phyloP scores from a whole-genome alignment of 177 flowering plant genomes.

The Tripterygium wilfordii region DNA sequence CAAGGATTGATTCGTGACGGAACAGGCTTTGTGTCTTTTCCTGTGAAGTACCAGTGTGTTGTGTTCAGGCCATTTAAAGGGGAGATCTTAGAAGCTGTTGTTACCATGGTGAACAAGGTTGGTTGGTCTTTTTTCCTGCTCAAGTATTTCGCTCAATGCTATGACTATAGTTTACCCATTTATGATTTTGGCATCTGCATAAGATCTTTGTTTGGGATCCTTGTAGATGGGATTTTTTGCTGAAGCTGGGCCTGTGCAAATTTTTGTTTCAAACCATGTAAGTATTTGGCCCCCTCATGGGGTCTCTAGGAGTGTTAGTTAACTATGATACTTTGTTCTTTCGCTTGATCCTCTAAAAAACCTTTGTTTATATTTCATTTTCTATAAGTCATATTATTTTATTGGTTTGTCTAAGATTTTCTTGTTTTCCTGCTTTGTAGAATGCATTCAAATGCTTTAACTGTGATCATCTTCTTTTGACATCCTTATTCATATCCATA shows the following conservation, averaged over 20 bases:
- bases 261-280: constrained; percentile 93
- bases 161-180: no score
- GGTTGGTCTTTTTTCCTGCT: background rate
- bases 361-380: no score
- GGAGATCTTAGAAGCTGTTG: constrained; percentile 93
- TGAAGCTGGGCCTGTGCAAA: constrained; percentile 97
- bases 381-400: no score
- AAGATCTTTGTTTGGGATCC: no score
- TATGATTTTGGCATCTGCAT: no score
- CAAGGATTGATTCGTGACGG: constrained; percentile 93
- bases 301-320: no score
- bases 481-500: no score
- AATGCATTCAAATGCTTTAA: background rate
- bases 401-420: background rate
- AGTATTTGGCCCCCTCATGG: no score
- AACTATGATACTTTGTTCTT: no score
- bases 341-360: no score
- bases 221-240: constrained; percentile 96
- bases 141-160: no score
- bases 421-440: background rate
- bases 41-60: constrained; percentile 88
- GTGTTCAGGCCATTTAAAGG: constrained; percentile 94
- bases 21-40: constrained; percentile 85
- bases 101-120: constrained; percentile 96
- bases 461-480: no score